Percentiles rank a stretch among this genome's conserved stretches.
phyloP scores from a whole-genome alignment of 2,329 filamentous ascomycete species.

The Lachnellula hyalina region DNA sequence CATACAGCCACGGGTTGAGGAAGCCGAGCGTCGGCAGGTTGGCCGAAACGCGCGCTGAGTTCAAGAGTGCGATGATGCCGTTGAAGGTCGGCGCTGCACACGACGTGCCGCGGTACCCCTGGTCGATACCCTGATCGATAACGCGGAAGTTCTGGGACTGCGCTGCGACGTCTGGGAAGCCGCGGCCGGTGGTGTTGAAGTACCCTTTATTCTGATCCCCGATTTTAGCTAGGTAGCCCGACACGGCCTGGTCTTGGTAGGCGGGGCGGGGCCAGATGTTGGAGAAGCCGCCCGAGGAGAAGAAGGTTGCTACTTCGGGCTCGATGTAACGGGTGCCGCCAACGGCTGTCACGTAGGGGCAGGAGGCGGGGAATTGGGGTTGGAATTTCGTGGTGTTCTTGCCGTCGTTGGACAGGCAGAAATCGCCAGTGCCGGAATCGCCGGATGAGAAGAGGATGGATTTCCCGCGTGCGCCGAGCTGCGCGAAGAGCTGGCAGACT shows the following conservation, averaged over 20 bases:
- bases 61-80: slow-evolving; percentile 54
- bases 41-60: slow-evolving; percentile 40
- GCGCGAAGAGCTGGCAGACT: slow-evolving; percentile 49
- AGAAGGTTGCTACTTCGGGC: slow-evolving; percentile 25
- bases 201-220: slow-evolving; percentile 38
- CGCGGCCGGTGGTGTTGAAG: slow-evolving; percentile 43
- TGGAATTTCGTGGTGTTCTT: slow-evolving; percentile 48
- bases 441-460: slow-evolving; percentile 48
- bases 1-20: slow-evolving; percentile 56
- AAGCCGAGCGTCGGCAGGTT: slow-evolving; percentile 43
- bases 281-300: slow-evolving; percentile 46
- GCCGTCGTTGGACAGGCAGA: slow-evolving; percentile 55
- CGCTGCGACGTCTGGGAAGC: slow-evolving; percentile 43
- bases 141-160: slow-evolving; percentile 50
- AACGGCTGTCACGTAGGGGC: slow-evolving; percentile 62
- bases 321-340: slow-evolving; percentile 41
- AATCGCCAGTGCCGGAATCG: slow-evolving; percentile 33
- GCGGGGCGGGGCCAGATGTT: slow-evolving; percentile 39
- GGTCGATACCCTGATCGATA: slow-evolving; percentile 11
- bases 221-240: slow-evolving; percentile 33
- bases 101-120: slow-evolving; percentile 25
- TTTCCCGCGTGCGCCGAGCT: slow-evolving; percentile 50
- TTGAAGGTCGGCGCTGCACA: slow-evolving; percentile 54
- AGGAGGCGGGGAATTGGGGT: slow-evolving; percentile 59
- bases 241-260: slow-evolving; percentile 41